A percentile compares a stretch with the other conserved stretches of the same genome.
Evolutionary conservation across 169 alveolate species (phyloP).

Genomic region (Plasmodium chabaudi): DNA sequence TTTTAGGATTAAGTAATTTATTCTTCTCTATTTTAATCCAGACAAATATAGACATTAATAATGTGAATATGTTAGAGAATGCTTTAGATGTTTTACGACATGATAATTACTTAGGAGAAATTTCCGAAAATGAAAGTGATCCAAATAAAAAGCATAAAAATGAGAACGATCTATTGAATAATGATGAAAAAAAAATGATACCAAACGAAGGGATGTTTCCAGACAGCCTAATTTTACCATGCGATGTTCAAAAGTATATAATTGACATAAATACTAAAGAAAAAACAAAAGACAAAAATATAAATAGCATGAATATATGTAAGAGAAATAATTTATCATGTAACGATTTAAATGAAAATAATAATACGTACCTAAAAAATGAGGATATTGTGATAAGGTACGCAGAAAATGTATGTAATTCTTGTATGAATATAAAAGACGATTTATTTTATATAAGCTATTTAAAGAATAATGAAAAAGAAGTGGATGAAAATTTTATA

Average conservation of each 20-base stretch:
- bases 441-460: slow-evolving; percentile 17
- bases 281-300: slow-evolving; percentile 6
- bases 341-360: not conserved
- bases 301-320: slow-evolving; percentile 11
- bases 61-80: not conserved
- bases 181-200: not conserved
- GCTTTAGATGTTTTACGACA: too few species aligned
- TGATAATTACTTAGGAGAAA: too few species aligned
- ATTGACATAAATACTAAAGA: not conserved
- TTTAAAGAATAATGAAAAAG: slow-evolving; percentile 38
- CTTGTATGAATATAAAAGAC: slow-evolving; percentile 11
- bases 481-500: slow-evolving; percentile 38
- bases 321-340: not conserved
- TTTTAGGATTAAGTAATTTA: slow-evolving; percentile 51
- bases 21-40: slow-evolving; percentile 58
- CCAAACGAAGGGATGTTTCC: not conserved
- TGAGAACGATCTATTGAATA: not conserved
- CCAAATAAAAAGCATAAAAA: too few species aligned
- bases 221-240: too few species aligned
- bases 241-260: not conserved
- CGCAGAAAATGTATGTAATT: slow-evolving; percentile 27
- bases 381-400: slow-evolving; percentile 21
- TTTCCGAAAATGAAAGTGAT: too few species aligned
- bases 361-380: slow-evolving; percentile 6
- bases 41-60: slow-evolving; percentile 19